These are phyloP conservation scores for Osmanthus fragrans DNA, from an alignment of 257 asterid genomes.

Conservation along the genomic window DNA sequence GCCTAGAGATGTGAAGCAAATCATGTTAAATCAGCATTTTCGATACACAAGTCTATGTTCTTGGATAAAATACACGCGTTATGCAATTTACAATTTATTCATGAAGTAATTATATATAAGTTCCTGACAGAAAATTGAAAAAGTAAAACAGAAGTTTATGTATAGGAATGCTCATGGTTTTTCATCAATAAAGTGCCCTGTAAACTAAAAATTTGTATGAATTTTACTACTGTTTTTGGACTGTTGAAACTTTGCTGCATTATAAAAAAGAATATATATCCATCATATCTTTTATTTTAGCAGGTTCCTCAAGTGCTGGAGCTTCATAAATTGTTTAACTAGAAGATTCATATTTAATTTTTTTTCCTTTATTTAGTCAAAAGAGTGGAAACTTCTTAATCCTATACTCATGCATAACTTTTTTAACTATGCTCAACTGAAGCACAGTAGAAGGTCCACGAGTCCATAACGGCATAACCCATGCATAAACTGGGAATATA, in stretches of 20 bases:
- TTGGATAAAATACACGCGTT: background rate
- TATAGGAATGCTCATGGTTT: background rate
- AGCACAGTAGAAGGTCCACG: too few species aligned
- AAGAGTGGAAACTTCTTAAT: too few species aligned
- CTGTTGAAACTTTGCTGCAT: background rate
- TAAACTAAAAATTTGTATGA: too few species aligned
- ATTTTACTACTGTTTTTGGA: background rate
- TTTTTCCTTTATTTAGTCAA: too few species aligned
- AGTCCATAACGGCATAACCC: too few species aligned
- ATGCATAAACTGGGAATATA: background rate
- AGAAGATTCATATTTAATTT: too few species aligned
- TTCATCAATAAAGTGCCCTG: too few species aligned
- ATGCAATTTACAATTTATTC: background rate
- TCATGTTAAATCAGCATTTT: background rate
- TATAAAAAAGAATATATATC: background rate
- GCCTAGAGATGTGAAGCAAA: background rate
- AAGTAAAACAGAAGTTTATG: background rate
- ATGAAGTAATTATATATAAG: background rate
- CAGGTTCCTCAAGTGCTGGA: background rate
- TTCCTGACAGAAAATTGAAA: background rate
- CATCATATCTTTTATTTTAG: too few species aligned
- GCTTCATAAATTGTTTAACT: too few species aligned
- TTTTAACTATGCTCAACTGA: too few species aligned
- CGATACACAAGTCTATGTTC: background rate
- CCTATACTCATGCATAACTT: too few species aligned